Evolutionary conservation across 768 basidiomycete species (phyloP).

Genomic region (Pisolithus sp.): DNA sequence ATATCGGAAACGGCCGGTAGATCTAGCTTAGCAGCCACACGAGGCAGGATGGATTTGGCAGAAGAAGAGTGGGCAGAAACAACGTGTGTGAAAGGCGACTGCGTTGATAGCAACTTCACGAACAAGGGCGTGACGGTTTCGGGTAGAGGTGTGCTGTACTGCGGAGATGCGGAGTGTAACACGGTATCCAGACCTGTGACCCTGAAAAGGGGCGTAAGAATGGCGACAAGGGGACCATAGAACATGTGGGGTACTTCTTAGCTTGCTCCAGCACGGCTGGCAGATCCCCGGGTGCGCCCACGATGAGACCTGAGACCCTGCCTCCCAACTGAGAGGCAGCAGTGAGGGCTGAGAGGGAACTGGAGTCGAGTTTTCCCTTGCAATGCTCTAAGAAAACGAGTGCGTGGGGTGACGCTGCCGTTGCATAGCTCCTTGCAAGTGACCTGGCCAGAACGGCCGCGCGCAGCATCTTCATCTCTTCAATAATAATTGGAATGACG

Average conservation of each 20-base stretch:
- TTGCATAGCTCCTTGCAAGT: constrained; percentile 42
- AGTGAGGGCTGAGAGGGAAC: constrained; percentile 84
- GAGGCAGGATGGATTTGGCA: constrained; percentile 89
- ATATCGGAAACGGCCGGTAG: constrained; percentile 89
- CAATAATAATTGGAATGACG: not conserved
- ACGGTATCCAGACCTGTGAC: constrained; percentile 61
- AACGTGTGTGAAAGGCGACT: constrained; percentile 77
- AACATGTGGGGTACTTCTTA: constrained; percentile 55
- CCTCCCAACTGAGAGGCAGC: constrained; percentile 86
- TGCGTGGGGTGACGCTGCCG: constrained; percentile 58
- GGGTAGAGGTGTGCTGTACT: constrained; percentile 64
- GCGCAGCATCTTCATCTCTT: constrained; percentile 11
- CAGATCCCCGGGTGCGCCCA: constrained; percentile 66
- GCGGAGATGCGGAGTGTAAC: constrained; percentile 62
- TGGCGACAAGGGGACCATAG: constrained; percentile 3
- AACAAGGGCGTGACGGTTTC: constrained; percentile 81
- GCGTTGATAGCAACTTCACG: constrained; percentile 60
- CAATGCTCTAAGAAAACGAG: constrained; percentile 90
- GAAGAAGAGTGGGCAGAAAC: constrained; percentile 88
- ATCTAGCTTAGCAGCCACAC: constrained; percentile 85
- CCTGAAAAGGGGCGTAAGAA: constrained; percentile 32
- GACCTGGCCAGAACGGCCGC: constrained; percentile 26
- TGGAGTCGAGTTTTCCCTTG: constrained; percentile 73
- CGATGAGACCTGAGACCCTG: constrained; percentile 71
- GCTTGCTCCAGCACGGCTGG: constrained; percentile 61